phyloP scores from a whole-genome alignment of 2,329 filamentous ascomycete species.

The Aspergillus pseudoterreus region DNA sequence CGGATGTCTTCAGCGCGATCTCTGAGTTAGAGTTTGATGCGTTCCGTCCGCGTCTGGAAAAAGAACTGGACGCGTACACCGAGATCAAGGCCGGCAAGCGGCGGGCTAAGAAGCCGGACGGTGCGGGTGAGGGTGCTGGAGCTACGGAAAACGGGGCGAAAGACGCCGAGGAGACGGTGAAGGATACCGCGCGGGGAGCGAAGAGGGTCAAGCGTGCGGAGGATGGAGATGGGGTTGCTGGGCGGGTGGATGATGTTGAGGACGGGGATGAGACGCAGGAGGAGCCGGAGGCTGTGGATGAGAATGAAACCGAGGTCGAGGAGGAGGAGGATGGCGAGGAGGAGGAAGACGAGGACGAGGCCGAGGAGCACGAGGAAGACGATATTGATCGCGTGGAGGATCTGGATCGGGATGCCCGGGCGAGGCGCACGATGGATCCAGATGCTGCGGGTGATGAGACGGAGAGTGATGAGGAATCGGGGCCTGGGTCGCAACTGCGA shows the following conservation, averaged over 20 bases:
- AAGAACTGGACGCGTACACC: conserved; percentile 51
- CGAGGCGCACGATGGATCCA: conserved; percentile 24
- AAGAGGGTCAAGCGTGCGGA: conserved; percentile 20
- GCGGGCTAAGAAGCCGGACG: conserved; percentile 44
- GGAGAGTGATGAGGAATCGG: conserved; percentile 25
- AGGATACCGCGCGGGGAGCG: conserved; percentile 12
- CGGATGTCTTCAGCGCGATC: conserved; percentile 59
- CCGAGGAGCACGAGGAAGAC: conserved; percentile 23
- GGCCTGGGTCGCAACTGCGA: conserved; percentile 28
- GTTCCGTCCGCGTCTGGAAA: conserved; percentile 57
- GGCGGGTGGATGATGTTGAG: conserved; percentile 18
- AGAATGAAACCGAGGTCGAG: conserved; percentile 23
- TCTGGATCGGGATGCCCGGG: conserved; percentile 26
- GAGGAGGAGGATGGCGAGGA: conserved; percentile 24
- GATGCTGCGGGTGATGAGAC: conserved; percentile 29
- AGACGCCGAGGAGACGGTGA: conserved; percentile 15
- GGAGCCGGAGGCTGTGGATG: conserved; percentile 18
- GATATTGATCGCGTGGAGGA: conserved; percentile 39
- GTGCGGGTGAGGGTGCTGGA: conserved; percentile 14
- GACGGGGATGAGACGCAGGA: conserved; percentile 28
- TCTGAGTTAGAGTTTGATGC: conserved; percentile 59
- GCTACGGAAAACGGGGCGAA: conserved; percentile 2
- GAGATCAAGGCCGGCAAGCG: conserved; percentile 43
- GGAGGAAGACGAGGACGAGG: conserved; percentile 19
- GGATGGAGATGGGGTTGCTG: conserved; percentile 17